Conservation (phyloP, 169 alveolate species). For the Eimeria acervulina region DNA sequence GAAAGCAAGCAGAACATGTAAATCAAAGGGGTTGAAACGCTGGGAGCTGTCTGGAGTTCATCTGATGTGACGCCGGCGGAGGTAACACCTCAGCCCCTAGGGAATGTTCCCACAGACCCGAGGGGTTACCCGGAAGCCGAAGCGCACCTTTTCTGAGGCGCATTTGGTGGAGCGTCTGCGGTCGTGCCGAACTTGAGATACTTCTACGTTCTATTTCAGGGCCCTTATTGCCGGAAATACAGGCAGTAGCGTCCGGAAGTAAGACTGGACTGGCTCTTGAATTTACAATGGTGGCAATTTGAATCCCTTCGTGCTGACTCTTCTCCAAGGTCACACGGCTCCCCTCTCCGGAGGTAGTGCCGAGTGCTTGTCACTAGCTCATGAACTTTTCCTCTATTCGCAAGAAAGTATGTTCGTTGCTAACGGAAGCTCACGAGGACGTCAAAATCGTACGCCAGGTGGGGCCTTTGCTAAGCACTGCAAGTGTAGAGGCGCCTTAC, state of each 20-base stretch:
- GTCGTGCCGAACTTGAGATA: neutral
- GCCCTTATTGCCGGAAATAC: too few species aligned
- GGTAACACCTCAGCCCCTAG: neutral
- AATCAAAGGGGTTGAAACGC: too few species aligned
- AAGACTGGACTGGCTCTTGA: neutral
- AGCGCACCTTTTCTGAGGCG: neutral
- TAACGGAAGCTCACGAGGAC: neutral
- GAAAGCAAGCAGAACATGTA: neutral
- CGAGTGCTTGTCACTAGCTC: neutral
- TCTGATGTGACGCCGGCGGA: neutral
- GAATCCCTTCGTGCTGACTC: neutral
- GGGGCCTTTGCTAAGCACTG: neutral
- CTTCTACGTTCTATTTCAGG: neutral
- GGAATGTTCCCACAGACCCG: neutral
- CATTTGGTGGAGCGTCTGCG: neutral
- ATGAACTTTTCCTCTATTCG: neutral
- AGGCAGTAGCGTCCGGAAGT: neutral
- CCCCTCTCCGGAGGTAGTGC: neutral
- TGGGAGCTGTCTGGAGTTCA: neutral
- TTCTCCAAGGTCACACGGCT: neutral
- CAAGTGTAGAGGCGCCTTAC: neutral
- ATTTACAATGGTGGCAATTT: neutral
- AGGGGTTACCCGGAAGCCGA: neutral
- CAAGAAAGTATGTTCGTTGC: neutral
- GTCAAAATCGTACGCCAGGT: neutral